A percentile compares a stretch with the other conserved stretches of the same genome.
phyloP scores from a whole-genome alignment of 495 filamentous ascomycete species.

The Xanthoparmelia taractica region DNA sequence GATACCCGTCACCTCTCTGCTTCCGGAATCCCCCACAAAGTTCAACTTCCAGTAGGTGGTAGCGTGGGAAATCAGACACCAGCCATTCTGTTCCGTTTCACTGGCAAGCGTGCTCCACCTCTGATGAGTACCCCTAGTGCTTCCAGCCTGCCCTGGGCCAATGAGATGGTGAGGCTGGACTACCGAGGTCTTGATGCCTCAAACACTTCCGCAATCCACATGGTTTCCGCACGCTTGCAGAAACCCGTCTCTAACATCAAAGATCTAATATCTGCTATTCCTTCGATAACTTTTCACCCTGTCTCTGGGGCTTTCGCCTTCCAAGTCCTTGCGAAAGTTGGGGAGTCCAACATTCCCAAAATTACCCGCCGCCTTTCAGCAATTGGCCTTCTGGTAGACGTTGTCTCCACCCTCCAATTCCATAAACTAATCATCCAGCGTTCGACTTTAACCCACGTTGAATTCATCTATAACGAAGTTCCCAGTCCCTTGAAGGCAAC shows the following conservation, averaged over 20 bases:
- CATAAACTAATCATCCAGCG: slow-evolving; percentile 45
- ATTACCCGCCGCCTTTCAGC: slow-evolving; percentile 50
- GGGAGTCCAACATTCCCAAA: slow-evolving; percentile 44
- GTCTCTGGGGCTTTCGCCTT: slow-evolving; percentile 46
- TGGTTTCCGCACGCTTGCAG: slow-evolving; percentile 37
- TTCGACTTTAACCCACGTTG: slow-evolving; percentile 52
- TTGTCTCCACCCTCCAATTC: slow-evolving; percentile 52
- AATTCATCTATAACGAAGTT: slow-evolving; percentile 49
- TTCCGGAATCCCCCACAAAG: slow-evolving; percentile 26
- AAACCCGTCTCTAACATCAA: slow-evolving; percentile 36
- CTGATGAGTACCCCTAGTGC: slow-evolving; percentile 20
- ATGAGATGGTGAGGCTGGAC: slow-evolving; percentile 45
- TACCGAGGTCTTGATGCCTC: slow-evolving; percentile 40
- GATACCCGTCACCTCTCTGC: slow-evolving; percentile 29
- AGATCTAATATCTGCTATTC: slow-evolving; percentile 44
- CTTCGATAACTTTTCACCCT: slow-evolving; percentile 51
- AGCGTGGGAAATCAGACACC: slow-evolving; percentile 30
- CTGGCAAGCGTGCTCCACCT: slow-evolving; percentile 32
- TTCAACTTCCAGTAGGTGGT: slow-evolving; percentile 25
- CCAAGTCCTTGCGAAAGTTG: slow-evolving; percentile 48
- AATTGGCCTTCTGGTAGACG: slow-evolving; percentile 57
- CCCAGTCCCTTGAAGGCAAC: slow-evolving; percentile 27
- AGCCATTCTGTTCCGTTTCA: slow-evolving; percentile 37
- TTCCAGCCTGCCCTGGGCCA: slow-evolving; percentile 39
- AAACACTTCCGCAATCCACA: slow-evolving; percentile 21